Evolutionary conservation across 768 basidiomycete genomes (phyloP).

Genomic region (Tremella mesenterica): DNA sequence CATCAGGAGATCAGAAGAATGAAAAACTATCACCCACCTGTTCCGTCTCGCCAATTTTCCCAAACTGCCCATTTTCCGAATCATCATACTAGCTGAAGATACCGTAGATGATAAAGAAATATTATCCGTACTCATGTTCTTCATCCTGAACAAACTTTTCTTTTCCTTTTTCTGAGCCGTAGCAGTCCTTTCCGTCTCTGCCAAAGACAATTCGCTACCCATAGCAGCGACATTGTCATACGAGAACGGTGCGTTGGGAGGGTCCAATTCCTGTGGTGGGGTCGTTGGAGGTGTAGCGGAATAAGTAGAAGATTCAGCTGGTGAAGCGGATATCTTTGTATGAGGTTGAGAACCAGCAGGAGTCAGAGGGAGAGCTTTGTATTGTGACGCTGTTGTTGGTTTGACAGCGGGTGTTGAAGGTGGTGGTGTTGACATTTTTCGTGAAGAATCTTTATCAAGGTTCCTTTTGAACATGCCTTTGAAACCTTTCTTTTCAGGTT

Average conservation of each 20-base stretch:
- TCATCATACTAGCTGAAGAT: conserved; percentile 89
- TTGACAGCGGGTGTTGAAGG: conserved; percentile 14
- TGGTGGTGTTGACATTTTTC: conserved; percentile 13
- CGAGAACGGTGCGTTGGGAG: conserved; percentile 22
- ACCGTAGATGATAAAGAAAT: conserved; percentile 92
- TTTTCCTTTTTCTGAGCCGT: conserved; percentile 36
- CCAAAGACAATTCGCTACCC: conserved; percentile 28
- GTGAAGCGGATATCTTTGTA: conserved; percentile 18
- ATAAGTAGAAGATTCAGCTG: conserved; percentile 26
- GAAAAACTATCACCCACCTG: conserved; percentile 40
- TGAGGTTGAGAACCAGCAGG: conserved; percentile 4
- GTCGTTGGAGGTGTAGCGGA: conserved; percentile 37
- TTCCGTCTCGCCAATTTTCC: conserved; percentile 81
- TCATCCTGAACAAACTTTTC: conserved; percentile 71
- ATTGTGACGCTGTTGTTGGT: conserved; percentile 14
- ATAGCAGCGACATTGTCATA: conserved; percentile 18
- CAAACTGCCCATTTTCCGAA: conserved; percentile 82
- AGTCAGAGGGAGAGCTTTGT: conserved; percentile 14
- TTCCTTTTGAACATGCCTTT: conserved; percentile 70
- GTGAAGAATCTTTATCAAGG: conserved; percentile 43
- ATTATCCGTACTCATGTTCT: conserved; percentile 85
- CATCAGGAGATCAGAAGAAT: no score
- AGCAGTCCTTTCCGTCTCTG: conserved; percentile 27
- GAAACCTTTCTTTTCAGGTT: conserved; percentile 50
- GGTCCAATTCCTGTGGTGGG: conserved; percentile 28